Evolutionary conservation across 257 asterid genomes (phyloP), one percentile per base, ranked within the genome.

Genomic region (Solanum arcanum): DNA sequence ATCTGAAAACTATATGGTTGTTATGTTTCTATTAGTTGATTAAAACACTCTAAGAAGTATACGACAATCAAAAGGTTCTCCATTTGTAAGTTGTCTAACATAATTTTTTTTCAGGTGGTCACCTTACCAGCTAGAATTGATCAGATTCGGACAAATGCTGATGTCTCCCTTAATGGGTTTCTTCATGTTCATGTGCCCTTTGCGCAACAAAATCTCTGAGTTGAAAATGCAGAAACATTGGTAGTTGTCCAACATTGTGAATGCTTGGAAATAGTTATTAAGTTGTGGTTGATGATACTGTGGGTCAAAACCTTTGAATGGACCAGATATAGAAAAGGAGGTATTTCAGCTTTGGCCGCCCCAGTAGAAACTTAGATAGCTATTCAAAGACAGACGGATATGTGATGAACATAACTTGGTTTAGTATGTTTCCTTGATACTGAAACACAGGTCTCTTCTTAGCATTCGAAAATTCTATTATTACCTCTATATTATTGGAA

Each of bases 151-250:
- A 94, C 98, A 13, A 93, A 96, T 42, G 98, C 97, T 21, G 94
- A 94, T 42, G 97, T 94, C 52, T 94, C 97, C 91, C 91, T 94
- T 60, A 94, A 94, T 31, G 98, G 98, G 7, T 94, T 97, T 25
- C 95, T 95, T 62, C 89, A 86, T 89, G 95, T 95, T 27, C 95
- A 97, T 11, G 94, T 94, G 46, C 98, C 98, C 16, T 94, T 95
- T 80, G 97, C 94, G 87, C 94, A 91, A 87, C 59, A 41, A 52
- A 92, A 86, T 80, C 70, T 76, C 68, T 91, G 83, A 88, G 18
- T 37, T 20, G 18, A 74, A 18, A 74, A 74, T 20, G 81, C 49
- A 74, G 49, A 46, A 37, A 31, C 5, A 37, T 74, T 74, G 31
- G 49, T 21, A 35, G 49, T 74, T 16, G 27, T 21, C 42, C 44